Conservation (phyloP, 495 filamentous ascomycete species). For the Aspergillus egyptiacus region DNA sequence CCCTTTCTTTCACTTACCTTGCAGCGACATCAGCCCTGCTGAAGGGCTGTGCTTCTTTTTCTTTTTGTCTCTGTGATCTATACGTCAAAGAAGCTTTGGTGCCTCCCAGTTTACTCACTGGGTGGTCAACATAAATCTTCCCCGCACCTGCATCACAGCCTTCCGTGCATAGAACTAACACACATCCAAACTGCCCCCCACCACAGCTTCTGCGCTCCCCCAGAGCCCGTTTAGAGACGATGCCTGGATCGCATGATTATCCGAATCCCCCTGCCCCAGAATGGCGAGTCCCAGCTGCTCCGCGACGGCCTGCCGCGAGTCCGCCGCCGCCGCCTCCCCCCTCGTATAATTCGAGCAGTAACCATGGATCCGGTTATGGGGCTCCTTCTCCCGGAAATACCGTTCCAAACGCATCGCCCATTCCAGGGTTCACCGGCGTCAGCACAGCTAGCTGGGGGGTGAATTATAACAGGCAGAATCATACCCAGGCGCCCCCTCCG, state of each 20-base stretch:
- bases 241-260: constrained; percentile 28
- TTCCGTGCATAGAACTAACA: background rate
- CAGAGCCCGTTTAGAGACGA: constrained; percentile 6
- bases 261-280: constrained; percentile 34
- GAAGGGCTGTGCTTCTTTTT: background rate
- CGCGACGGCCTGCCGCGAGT: constrained; percentile 14
- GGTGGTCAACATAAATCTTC: background rate
- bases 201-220: background rate
- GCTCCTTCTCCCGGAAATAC: constrained; percentile 10
- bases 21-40: background rate
- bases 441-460: constrained; percentile 42
- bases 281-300: constrained; percentile 33
- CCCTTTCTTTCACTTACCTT: background rate
- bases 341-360: constrained; percentile 34
- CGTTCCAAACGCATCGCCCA: constrained; percentile 22
- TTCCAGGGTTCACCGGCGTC: constrained; percentile 14
- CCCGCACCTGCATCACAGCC: constrained; percentile 4
- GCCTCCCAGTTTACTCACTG: background rate
- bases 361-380: constrained; percentile 35
- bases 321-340: constrained; percentile 16
- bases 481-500: constrained; percentile 34
- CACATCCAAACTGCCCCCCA: too few species aligned
- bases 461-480: constrained; percentile 37
- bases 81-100: too few species aligned
- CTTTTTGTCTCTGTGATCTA: too few species aligned